Percentiles rank a stretch among this genome's conserved stretches.
Conservation (phyloP, 2,329 filamentous ascomycete species). For the Fusarium paranaense region DNA sequence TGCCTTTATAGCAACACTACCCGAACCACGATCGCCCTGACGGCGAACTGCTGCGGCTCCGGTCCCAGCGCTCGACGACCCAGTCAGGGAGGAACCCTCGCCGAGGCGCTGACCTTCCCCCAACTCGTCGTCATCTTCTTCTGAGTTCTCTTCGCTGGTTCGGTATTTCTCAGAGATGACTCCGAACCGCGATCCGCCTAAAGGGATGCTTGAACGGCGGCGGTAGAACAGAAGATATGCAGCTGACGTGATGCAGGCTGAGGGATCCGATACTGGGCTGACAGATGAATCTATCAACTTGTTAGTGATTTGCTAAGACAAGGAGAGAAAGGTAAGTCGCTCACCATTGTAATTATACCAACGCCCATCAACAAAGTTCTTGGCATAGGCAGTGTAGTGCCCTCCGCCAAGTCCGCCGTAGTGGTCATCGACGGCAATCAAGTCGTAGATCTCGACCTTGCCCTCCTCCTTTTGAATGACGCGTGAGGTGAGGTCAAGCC, state of each 20-base stretch:
- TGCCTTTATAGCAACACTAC: constrained; percentile 50
- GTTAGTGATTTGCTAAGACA: constrained; percentile 53
- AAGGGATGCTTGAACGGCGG: constrained; percentile 78
- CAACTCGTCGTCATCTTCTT: constrained; percentile 61
- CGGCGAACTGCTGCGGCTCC: constrained; percentile 81
- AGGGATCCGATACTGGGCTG: constrained; percentile 68
- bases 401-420: constrained; percentile 93
- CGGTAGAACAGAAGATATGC: constrained; percentile 98
- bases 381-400: constrained; percentile 94
- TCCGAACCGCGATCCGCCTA: constrained; percentile 83
- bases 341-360: constrained; percentile 99
- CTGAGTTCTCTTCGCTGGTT: constrained; percentile 59
- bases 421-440: constrained; percentile 96
- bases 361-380: constrained; percentile 87
- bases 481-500: constrained; percentile 82
- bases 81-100: constrained; percentile 85
- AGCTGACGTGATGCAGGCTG: constrained; percentile 75
- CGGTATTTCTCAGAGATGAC: constrained; percentile 75
- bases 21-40: constrained; percentile 69
- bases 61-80: constrained; percentile 89
- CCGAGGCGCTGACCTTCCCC: constrained; percentile 91
- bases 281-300: constrained; percentile 76
- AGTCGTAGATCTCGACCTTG: constrained; percentile 87
- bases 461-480: constrained; percentile 84
- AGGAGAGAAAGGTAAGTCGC: constrained; percentile 44